These are phyloP conservation scores for Geotrichum candidum DNA, from an alignment of 1,139 yeast genomes.

Conservation along the genomic window DNA sequence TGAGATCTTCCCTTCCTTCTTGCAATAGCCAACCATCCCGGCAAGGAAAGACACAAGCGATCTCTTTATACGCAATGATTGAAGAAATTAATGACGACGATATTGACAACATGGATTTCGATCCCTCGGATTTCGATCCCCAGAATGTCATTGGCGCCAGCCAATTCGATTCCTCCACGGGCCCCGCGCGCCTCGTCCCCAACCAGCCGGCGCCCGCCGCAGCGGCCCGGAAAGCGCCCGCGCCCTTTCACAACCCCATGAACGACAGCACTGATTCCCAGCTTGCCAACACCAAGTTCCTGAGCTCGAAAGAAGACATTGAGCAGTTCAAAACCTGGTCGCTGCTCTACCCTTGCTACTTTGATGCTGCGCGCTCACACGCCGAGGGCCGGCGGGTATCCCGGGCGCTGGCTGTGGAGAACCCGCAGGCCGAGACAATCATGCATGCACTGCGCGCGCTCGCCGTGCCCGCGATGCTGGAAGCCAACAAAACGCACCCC, in stretches of 20 bases:
- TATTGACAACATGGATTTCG: conserved; percentile 89
- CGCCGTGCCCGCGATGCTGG: conserved; percentile 37
- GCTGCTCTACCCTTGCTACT: conserved; percentile 83
- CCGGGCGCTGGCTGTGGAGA: conserved; percentile 59
- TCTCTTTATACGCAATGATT: conserved; percentile 35
- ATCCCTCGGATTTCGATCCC: conserved; percentile 86
- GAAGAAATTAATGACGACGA: conserved; percentile 88
- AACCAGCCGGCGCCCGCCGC: conserved; percentile 16
- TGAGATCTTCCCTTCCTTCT: background rate
- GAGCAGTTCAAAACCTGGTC: conserved; percentile 64
- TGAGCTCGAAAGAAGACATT: conserved; percentile 40
- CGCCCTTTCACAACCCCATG: background rate
- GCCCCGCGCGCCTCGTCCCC: conserved; percentile 21
- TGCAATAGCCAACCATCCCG: background rate
- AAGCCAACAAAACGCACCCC: conserved; percentile 82
- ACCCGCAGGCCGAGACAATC: conserved; percentile 81
- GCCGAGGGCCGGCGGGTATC: conserved; percentile 81
- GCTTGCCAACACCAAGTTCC: conserved; percentile 1
- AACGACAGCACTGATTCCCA: conserved; percentile 1
- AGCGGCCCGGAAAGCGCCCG: conserved; percentile 7
- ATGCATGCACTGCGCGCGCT: conserved; percentile 55
- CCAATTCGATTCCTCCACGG: conserved; percentile 21
- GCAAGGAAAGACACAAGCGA: background rate
- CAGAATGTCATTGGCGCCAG: conserved; percentile 33
- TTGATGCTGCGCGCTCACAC: conserved; percentile 71